Evolutionary conservation across 2,329 filamentous ascomycete genomes (phyloP).

Genomic region (Colletotrichum scovillei): DNA sequence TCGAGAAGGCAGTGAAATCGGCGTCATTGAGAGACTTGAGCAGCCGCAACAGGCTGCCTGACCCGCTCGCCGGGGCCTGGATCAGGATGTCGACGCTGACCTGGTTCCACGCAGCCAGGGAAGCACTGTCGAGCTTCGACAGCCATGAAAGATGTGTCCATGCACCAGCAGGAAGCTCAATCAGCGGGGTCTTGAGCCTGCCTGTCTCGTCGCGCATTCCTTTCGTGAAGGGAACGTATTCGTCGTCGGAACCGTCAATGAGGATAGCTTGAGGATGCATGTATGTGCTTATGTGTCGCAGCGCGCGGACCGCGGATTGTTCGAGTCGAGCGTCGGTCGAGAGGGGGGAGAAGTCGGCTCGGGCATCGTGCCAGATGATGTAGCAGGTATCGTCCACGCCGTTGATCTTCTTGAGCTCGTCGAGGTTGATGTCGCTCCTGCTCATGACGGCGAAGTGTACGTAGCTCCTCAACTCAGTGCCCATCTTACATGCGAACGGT

Average conservation of each 20-base stretch:
- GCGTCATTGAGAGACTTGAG: constrained; percentile 80
- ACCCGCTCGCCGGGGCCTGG: constrained; percentile 76
- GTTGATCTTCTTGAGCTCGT: constrained; percentile 80
- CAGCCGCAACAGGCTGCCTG: constrained; percentile 80
- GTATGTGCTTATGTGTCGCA: constrained; percentile 78
- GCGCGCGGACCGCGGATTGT: constrained; percentile 69
- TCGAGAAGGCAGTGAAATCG: constrained; percentile 77
- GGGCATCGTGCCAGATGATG: constrained; percentile 76
- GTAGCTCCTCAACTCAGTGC: constrained; percentile 71
- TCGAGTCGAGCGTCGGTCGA: constrained; percentile 79
- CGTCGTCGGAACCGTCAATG: constrained; percentile 73
- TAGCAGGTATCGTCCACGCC: constrained; percentile 79
- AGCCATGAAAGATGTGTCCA: constrained; percentile 80
- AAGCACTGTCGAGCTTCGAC: constrained; percentile 77
- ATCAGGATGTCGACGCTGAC: constrained; percentile 85
- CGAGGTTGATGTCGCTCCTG: constrained; percentile 74
- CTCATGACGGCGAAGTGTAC: constrained; percentile 89
- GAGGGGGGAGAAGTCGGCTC: constrained; percentile 76
- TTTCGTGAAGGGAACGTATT: constrained; percentile 76
- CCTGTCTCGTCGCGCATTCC: constrained; percentile 68
- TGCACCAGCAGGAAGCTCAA: constrained; percentile 77
- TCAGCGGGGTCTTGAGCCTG: constrained; percentile 68
- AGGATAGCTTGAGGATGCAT: constrained; percentile 83
- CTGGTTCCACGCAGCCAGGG: constrained; percentile 82
- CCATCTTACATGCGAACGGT: constrained; percentile 91